Evolutionary conservation across 805 yeast genomes (phyloP).

Genomic region (Schizosaccharomyces lindneri): DNA sequence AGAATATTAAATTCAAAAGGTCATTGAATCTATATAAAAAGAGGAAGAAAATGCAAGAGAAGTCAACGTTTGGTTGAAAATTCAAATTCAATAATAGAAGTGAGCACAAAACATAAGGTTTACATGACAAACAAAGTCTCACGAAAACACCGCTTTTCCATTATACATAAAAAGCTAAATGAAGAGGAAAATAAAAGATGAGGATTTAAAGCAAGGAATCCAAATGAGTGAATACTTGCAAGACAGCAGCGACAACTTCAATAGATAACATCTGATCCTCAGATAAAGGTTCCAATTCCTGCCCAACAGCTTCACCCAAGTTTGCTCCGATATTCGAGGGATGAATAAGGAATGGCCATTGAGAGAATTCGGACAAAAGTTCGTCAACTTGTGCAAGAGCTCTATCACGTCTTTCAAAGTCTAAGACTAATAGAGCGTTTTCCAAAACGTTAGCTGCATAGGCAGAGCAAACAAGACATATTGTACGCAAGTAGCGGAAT

Average conservation of each 20-base stretch:
- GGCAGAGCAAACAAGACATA: constrained; percentile 65
- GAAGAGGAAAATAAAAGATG: neutral
- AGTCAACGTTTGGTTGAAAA: too few species aligned
- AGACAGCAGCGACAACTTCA: constrained; percentile 81
- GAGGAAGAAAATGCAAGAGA: too few species aligned
- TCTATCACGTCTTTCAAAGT: constrained; percentile 71
- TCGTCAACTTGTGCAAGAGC: constrained; percentile 93
- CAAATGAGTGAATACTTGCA: constrained; percentile 73
- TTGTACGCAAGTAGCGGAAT: constrained; percentile 48
- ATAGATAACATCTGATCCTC: constrained; percentile 30
- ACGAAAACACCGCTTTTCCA: too few species aligned
- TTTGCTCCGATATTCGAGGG: constrained; percentile 41
- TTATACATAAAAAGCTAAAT: neutral
- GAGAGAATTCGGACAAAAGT: constrained; percentile 52
- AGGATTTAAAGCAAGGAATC: constrained; percentile 31
- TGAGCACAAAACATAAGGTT: too few species aligned
- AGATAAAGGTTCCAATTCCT: constrained; percentile 23
- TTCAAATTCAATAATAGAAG: too few species aligned
- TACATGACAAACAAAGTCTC: too few species aligned
- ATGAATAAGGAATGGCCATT: constrained; percentile 52
- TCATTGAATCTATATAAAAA: too few species aligned
- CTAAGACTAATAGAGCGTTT: constrained; percentile 45
- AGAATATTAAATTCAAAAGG: too few species aligned
- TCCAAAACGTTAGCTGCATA: constrained; percentile 93
- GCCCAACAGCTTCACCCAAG: constrained; percentile 24